Conservation (phyloP, 169 alveolate genomes). For the Eimeria acervulina region DNA sequence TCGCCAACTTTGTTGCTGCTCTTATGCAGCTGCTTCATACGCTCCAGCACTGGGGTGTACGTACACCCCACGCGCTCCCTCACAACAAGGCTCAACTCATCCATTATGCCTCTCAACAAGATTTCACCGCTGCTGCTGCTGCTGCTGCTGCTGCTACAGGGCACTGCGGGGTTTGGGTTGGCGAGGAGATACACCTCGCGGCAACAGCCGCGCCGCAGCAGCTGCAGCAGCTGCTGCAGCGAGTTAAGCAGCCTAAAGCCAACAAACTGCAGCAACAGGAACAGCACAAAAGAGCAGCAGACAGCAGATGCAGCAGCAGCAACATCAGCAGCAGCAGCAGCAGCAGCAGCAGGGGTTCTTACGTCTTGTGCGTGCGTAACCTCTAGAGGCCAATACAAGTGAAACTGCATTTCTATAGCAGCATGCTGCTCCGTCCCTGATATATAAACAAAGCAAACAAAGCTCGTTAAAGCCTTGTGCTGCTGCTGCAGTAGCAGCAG, state of each 20-base stretch:
- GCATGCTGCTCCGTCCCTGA: conserved; percentile 55
- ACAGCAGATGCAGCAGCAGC: conserved; percentile 28
- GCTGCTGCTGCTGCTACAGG: not conserved
- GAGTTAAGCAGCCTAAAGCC: conserved; percentile 18
- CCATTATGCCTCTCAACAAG: conserved; percentile 15
- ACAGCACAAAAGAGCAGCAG: not conserved
- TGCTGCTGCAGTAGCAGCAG: not conserved
- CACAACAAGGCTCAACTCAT: conserved; percentile 46
- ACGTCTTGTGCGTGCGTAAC: not conserved
- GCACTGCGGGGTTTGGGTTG: not conserved
- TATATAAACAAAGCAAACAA: not conserved
- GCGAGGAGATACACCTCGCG: conserved; percentile 36
- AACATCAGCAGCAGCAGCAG: not conserved
- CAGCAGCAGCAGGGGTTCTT: conserved; percentile 28
- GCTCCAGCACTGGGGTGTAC: conserved; percentile 34
- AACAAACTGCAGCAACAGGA: conserved; percentile 29
- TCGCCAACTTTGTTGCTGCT: not conserved
- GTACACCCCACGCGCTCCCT: conserved; percentile 42
- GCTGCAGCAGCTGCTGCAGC: conserved; percentile 73
- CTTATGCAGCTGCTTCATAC: conserved; percentile 8
- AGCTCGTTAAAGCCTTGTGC: not conserved
- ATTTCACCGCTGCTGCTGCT: not conserved
- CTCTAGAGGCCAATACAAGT: conserved; percentile 4
- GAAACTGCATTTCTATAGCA: conserved; percentile 5
- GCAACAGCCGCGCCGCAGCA: conserved; percentile 50